Evolutionary conservation across 805 yeast genomes (phyloP).

Genomic region (Hanseniaspora jakobsenii): DNA sequence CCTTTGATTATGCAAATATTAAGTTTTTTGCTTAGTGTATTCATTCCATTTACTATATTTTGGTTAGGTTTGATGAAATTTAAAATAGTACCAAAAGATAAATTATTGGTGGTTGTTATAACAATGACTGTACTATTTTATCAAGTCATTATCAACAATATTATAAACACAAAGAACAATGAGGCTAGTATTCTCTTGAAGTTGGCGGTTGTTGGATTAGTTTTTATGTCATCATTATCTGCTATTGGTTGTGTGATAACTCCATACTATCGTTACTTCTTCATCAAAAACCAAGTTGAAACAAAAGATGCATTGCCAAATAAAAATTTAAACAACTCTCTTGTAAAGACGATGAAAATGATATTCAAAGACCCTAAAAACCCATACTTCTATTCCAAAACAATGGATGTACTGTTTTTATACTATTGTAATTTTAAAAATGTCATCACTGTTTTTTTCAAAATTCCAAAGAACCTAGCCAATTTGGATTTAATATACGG

Average conservation of each 20-base stretch:
- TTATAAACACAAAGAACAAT: neutral
- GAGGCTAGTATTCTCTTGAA: conserved; percentile 6
- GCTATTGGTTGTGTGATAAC: conserved; percentile 14
- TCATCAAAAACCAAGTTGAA: conserved; percentile 5
- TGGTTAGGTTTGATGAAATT: conserved; percentile 6
- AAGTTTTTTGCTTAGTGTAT: conserved; percentile 1
- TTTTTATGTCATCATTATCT: conserved; percentile 11
- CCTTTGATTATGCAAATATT: conserved; percentile 3
- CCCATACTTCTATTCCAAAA: neutral
- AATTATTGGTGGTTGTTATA: neutral
- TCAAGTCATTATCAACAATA: conserved; percentile 7
- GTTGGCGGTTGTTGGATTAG: conserved; percentile 5
- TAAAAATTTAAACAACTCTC: neutral
- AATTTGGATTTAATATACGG: conserved; percentile 12
- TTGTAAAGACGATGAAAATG: neutral
- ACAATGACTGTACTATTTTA: neutral
- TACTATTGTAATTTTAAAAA: conserved; percentile 15
- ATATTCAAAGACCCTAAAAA: neutral
- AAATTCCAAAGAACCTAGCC: conserved; percentile 8
- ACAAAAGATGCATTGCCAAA: neutral
- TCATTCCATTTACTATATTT: conserved; percentile 7
- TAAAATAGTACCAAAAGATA: neutral
- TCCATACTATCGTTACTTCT: conserved; percentile 9
- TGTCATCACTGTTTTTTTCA: conserved; percentile 5
- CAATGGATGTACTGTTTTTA: conserved; percentile 2